Evolutionary conservation across 2,329 filamentous ascomycete species (phyloP).

Genomic region (Incumbomyces delicatus): DNA sequence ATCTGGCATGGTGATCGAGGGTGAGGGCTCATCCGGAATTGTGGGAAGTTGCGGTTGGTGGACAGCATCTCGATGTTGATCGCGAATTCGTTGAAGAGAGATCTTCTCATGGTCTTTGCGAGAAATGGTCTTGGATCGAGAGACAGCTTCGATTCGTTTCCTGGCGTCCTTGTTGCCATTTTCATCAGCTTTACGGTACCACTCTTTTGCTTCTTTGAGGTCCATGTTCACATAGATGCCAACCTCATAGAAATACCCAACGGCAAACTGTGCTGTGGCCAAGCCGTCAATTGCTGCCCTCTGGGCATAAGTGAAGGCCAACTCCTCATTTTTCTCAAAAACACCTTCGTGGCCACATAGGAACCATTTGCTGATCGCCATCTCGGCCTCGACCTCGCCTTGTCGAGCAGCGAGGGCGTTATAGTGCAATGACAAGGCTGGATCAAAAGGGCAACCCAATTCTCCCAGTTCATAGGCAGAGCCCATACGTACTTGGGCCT

Average conservation of each 20-base stretch:
- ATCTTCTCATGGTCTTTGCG: constrained; percentile 89
- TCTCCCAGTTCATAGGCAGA: constrained; percentile 91
- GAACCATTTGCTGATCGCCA: constrained; percentile 98
- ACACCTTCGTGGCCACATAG: constrained; percentile 86
- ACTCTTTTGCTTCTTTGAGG: constrained; percentile 68
- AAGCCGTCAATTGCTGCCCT: constrained; percentile 73
- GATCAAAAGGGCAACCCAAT: constrained; percentile 88
- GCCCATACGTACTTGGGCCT: constrained; percentile 95
- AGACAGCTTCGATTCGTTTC: constrained; percentile 72
- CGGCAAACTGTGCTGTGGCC: constrained; percentile 85
- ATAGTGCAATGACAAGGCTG: constrained; percentile 86
- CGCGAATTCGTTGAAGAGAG: constrained; percentile 79
- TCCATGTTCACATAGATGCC: constrained; percentile 84
- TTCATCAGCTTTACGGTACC: constrained; percentile 83
- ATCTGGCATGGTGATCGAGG: constrained; percentile 40
- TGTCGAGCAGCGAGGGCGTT: constrained; percentile 87
- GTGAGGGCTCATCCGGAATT: constrained; percentile 23
- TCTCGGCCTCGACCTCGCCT: constrained; percentile 84
- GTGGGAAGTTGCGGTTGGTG: constrained; percentile 35
- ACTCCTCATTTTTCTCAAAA: constrained; percentile 89
- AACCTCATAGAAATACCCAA: constrained; percentile 96
- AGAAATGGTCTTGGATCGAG: constrained; percentile 71
- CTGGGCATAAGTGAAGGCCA: constrained; percentile 84
- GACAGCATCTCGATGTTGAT: constrained; percentile 50
- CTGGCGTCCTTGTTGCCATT: constrained; percentile 87